Conservation (phyloP, 2,329 filamentous ascomycete genomes). For the Aspergillus ibericus region DNA sequence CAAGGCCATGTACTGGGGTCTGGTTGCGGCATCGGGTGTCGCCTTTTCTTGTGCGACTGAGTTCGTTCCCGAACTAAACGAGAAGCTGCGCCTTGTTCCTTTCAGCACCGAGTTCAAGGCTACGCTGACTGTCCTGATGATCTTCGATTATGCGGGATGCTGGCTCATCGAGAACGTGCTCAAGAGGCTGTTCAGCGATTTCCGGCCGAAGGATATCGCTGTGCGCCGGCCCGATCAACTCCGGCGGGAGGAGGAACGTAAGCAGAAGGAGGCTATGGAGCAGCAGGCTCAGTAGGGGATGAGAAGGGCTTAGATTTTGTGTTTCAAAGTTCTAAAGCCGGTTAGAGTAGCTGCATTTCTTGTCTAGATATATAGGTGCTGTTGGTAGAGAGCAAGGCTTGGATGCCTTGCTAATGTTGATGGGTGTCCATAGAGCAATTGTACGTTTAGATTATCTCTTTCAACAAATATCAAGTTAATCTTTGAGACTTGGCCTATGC, state of each 20-base stretch:
- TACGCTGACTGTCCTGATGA: slow-evolving; percentile 81
- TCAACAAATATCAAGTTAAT: background rate
- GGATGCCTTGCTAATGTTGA: background rate
- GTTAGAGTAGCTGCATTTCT: background rate
- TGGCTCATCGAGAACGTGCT: slow-evolving; percentile 83
- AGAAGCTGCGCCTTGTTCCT: slow-evolving; percentile 86
- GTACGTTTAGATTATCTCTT: background rate
- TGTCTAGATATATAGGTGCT: slow-evolving; percentile 8
- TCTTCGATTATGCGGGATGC: slow-evolving; percentile 82
- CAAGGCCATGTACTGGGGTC: slow-evolving; percentile 96
- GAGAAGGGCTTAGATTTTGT: slow-evolving; percentile 27
- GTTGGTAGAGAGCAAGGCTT: slow-evolving; percentile 1
- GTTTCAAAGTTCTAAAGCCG: background rate
- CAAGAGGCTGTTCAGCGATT: slow-evolving; percentile 86
- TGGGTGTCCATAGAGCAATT: slow-evolving; percentile 2
- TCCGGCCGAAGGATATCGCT: slow-evolving; percentile 90
- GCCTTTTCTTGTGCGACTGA: slow-evolving; percentile 95
- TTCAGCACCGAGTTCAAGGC: slow-evolving; percentile 87
- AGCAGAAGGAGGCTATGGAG: slow-evolving; percentile 57
- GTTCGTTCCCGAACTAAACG: slow-evolving; percentile 91
- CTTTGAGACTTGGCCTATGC: background rate
- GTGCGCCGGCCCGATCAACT: slow-evolving; percentile 83
- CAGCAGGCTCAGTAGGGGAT: slow-evolving; percentile 34
- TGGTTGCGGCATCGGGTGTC: slow-evolving; percentile 82
- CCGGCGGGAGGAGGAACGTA: slow-evolving; percentile 69